Percentiles rank a stretch among this genome's conserved stretches.
These are phyloP conservation scores for Botrytis porri DNA, from an alignment of 2,329 filamentous ascomycete genomes.

Conservation along the genomic window DNA sequence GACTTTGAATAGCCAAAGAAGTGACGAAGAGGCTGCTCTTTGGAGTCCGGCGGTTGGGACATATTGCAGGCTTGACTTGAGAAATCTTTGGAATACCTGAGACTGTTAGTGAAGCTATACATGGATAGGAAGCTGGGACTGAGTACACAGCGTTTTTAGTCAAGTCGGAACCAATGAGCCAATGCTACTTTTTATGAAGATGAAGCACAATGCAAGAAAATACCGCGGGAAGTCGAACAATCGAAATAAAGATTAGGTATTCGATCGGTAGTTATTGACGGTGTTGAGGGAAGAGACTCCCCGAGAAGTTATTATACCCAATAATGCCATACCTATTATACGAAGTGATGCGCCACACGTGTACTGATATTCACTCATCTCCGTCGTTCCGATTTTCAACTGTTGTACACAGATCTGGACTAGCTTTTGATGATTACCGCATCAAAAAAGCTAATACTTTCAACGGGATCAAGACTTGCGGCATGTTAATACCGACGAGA, in stretches of 20 bases:
- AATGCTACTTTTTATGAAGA: neutral
- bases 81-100: neutral
- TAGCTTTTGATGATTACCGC: neutral
- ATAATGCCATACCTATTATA: neutral
- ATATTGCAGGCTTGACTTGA: neutral
- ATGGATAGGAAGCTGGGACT: neutral
- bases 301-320: neutral
- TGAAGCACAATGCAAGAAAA: neutral
- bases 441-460: rapidly evolving
- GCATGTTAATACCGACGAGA: rapidly evolving
- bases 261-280: neutral
- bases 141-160: neutral
- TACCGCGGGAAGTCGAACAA: neutral
- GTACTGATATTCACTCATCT: neutral
- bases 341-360: neutral
- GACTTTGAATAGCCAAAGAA: constrained; percentile 30
- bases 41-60: neutral
- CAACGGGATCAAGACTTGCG: neutral
- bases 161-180: rapidly evolving
- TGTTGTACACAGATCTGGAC: neutral
- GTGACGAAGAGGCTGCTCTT: neutral
- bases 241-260: neutral
- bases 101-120: neutral
- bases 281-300: neutral
- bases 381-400: neutral